Evolutionary conservation across 2,329 filamentous ascomycete genomes (phyloP), one percentile per base, ranked within the genome.

Genomic region (Xylaria sp.): DNA sequence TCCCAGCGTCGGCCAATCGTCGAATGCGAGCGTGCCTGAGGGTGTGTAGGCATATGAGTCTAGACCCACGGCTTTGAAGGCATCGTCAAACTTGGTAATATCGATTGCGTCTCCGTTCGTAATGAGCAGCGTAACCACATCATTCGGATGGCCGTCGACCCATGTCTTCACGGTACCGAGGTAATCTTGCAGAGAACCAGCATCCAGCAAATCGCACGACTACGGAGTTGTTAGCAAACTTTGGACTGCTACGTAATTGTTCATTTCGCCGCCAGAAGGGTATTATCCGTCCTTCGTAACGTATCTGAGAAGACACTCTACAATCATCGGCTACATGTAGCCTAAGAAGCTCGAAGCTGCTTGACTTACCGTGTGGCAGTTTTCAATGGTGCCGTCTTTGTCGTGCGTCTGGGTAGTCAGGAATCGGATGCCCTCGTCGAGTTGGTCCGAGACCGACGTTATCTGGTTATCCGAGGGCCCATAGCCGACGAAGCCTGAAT

Each of bases 1-100:
- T 74, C 89, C 85, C 15, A 94, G 82, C 0, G 92, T 94, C 79
- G 92, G 92, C 92, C 93, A 84, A 74, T 86, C 85, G 60, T 86
- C 75, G 41, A 84, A 74, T n/a, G 76, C 74, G 51, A 86, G 73
- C 34, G 77, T 76, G 5, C 66, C 73, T 9, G 82, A 79, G 0
- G 89, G 87, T 0, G 81, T 81, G 71, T 88, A 93, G 10, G 86
- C 87, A 72, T 89, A 86, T 23, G 84, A 74, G 51, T 84, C 85
- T 65, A 93, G 82, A 13, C 87, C 86, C 1, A 87, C 85, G 1
- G 82, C 78, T 55, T 83, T 79, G 74, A 91, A 92, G 6, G 85
- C 82, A 12, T 83, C 80, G 52, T 82, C 85, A 41, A 91, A 87
- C 44, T 88, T 83, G 18, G 83, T 79, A 48, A 90, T 84, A 1